These are phyloP conservation scores for Penicillium cataractarum DNA, from an alignment of 495 filamentous ascomycete species.

Conservation along the genomic window DNA sequence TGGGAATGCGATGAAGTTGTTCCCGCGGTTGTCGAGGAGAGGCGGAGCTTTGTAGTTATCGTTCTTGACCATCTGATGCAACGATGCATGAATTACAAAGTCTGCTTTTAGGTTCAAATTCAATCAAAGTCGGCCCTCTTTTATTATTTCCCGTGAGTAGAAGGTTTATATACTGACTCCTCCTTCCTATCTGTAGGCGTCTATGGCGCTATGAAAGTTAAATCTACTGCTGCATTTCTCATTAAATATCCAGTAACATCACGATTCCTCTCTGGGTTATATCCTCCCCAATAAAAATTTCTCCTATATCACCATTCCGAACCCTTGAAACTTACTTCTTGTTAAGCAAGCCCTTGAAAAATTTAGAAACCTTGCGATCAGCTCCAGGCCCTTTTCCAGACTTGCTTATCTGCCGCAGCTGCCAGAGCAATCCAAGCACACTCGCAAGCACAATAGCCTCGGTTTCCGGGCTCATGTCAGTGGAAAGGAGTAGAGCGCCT, in stretches of 20 bases:
- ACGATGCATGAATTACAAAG: no score
- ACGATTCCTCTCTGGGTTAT: no score
- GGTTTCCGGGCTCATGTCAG: not conserved
- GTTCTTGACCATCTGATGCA: not conserved
- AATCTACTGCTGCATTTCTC: no score
- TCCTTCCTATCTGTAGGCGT: no score
- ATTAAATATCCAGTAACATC: no score
- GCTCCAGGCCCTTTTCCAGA: not conserved
- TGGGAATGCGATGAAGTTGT: slow-evolving; percentile 11
- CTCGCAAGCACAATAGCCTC: slow-evolving; percentile 8
- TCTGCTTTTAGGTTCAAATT: no score
- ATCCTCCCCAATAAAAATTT: no score
- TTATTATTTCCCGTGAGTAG: no score
- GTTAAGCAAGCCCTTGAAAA: slow-evolving; percentile 4
- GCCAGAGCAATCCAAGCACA: not conserved
- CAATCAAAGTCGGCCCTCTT: no score
- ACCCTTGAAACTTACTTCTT: not conserved
- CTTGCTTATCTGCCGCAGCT: slow-evolving; percentile 2
- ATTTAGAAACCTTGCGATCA: not conserved
- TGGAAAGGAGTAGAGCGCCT: slow-evolving; percentile 1
- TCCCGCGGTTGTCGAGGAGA: slow-evolving; percentile 4
- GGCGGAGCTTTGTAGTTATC: not conserved
- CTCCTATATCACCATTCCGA: not conserved
- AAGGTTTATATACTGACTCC: no score
- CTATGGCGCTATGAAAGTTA: no score